These are phyloP conservation scores for Kazachstania africana DNA, from an alignment of 805 yeast genomes.

Conservation along the genomic window DNA sequence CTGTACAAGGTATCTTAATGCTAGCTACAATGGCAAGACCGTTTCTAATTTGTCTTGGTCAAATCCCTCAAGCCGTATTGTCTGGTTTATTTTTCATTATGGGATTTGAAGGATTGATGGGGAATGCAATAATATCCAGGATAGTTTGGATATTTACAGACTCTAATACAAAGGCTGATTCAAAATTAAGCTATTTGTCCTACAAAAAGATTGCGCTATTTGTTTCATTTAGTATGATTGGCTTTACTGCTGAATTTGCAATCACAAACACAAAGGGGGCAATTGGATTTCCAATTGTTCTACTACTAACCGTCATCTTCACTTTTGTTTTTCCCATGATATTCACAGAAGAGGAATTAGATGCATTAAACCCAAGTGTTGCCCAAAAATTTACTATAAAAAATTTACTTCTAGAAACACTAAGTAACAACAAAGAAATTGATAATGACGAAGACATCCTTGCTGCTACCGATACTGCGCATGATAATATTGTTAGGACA, in stretches of 20 bases:
- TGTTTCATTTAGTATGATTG: slow-evolving; percentile 45
- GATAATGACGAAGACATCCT: too few relatives aligned
- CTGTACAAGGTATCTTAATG: slow-evolving; percentile 72
- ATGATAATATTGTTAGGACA: too few relatives aligned
- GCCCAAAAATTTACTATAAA: slow-evolving; percentile 44
- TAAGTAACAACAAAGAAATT: too few relatives aligned
- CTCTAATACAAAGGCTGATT: slow-evolving; percentile 19
- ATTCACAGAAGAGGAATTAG: slow-evolving; percentile 51
- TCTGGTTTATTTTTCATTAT: slow-evolving; percentile 89
- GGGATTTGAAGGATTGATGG: slow-evolving; percentile 74
- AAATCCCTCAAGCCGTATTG: slow-evolving; percentile 85
- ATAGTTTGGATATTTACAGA: slow-evolving; percentile 57
- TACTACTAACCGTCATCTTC: slow-evolving; percentile 51
- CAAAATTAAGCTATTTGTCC: slow-evolving; percentile 27
- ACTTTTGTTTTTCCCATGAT: slow-evolving; percentile 51
- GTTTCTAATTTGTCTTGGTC: slow-evolving; percentile 61
- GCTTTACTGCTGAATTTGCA: slow-evolving; percentile 71
- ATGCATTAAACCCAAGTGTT: slow-evolving; percentile 52
- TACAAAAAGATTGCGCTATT: slow-evolving; percentile 37
- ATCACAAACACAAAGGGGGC: slow-evolving; percentile 85
- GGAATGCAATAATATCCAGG: slow-evolving; percentile 51
- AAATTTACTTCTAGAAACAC: slow-evolving; percentile 27
- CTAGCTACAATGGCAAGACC: slow-evolving; percentile 91
- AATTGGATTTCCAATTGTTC: slow-evolving; percentile 84
- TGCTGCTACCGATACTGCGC: too few relatives aligned